phyloP scores from a whole-genome alignment of 306 rosid species.

The Pachyrhizus erosus region DNA sequence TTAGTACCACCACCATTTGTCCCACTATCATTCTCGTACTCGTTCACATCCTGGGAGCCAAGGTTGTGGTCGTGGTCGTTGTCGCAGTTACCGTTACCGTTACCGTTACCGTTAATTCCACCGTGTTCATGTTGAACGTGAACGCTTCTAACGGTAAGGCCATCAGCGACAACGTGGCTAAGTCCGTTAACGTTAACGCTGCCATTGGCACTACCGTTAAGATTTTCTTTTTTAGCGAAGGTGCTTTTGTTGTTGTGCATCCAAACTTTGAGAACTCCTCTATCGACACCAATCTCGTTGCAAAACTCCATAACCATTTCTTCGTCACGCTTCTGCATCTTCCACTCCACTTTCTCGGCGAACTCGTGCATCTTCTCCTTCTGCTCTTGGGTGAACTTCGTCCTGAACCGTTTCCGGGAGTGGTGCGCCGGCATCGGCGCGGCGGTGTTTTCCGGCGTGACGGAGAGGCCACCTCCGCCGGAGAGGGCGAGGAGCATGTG shows the following conservation, averaged over 20 bases:
- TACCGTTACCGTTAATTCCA: constrained; percentile 4
- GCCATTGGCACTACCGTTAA: neutral
- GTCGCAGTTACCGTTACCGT: neutral
- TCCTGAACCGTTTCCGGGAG: constrained; percentile 70
- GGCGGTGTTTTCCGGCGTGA: constrained; percentile 56
- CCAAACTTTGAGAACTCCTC: constrained; percentile 90
- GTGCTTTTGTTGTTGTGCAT: constrained; percentile 97
- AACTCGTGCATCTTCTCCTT: constrained; percentile 87
- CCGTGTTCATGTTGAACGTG: neutral
- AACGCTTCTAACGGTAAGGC: neutral
- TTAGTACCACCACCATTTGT: constrained; percentile 64
- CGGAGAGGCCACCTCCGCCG: constrained; percentile 45
- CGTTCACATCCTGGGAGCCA: constrained; percentile 40
- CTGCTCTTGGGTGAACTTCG: constrained; percentile 80
- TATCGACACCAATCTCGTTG: constrained; percentile 69
- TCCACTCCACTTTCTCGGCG: constrained; percentile 88
- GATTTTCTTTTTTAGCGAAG: constrained; percentile 52
- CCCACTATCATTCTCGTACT: constrained; percentile 45
- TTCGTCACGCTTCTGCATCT: constrained; percentile 94
- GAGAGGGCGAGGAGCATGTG: constrained; percentile 93
- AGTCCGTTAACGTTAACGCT: neutral
- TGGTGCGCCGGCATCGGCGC: neutral
- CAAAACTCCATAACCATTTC: constrained; percentile 68
- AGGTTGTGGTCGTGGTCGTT: neutral
- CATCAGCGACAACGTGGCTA: neutral